Evolutionary conservation across 2,329 filamentous ascomycete species (phyloP), one percentile per base, ranked within the genome.

Genomic region (Seiridium cupressi): DNA sequence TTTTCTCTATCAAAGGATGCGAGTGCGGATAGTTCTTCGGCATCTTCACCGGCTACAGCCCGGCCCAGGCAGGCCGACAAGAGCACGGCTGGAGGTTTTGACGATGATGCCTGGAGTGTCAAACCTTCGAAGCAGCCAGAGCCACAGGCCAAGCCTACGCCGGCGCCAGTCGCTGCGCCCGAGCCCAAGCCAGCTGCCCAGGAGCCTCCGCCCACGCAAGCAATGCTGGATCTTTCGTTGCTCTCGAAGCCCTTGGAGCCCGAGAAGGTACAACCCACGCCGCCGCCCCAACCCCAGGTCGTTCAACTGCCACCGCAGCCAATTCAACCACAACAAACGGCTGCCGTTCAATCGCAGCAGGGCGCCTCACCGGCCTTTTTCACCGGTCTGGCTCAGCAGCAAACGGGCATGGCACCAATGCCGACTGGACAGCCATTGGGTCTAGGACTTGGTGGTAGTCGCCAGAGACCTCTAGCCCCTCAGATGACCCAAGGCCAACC

Each of bases 61-160:
- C 64, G 64, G 31, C 49, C 79, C 62, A 71, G 67, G 56, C 60
- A 68, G 62, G 73, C 69, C 10, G 66, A 70, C 44, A 72, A 70
- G 55, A 60, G 65, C 56, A 65, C 62, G 11, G 65, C 66, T 35
- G 79, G 81, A 61, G 92, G 92, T 3, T 98, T 98, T 70, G 95
- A 99, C 56, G 95, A 98, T 70, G 92, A 98, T 78, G 95, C 95
- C 7, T 99, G 95, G 95, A 92, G 96, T 69, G 89, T 97, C 55
- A 97, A 97, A 77, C 91, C 92, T 18, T 85, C 89, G 11, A 89
- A 87, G 71, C 84, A 88, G 55, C 68, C 73, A 60, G 75, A 70
- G 47, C 70, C 68, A 60, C 74, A 79, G 31, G 67, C 75, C 58
- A 76, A 79, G 58, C 81, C 82, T 46, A 75, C 81, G 32, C 77